Conservation (phyloP, 2,329 filamentous ascomycete genomes). For the Chrysoporthe puriensis region DNA sequence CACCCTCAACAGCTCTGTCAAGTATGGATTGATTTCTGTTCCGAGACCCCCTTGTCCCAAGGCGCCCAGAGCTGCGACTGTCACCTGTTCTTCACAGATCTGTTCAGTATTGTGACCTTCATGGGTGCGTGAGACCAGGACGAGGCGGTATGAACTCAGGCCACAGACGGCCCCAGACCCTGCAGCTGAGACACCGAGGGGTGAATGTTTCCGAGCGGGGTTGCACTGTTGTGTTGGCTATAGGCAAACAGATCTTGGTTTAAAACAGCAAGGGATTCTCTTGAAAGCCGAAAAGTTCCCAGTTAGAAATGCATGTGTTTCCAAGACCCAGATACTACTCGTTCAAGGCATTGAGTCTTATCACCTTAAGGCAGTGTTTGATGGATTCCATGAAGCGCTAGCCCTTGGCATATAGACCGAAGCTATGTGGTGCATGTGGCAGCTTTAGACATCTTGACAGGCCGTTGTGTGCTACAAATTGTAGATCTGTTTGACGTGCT, state of each 20-base stretch:
- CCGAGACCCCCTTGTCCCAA: conserved; percentile 9
- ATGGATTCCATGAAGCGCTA: too few species aligned
- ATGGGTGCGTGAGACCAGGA: background rate
- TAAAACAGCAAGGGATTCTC: background rate
- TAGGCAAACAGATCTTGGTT: too few species aligned
- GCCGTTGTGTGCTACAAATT: background rate
- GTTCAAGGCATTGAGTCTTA: too few species aligned
- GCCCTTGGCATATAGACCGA: too few species aligned
- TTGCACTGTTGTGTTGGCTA: too few species aligned
- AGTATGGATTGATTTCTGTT: conserved; percentile 23
- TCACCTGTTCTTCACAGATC: background rate
- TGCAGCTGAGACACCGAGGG: background rate
- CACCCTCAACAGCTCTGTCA: conserved; percentile 18
- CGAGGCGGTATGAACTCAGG: background rate
- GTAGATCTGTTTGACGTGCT: background rate
- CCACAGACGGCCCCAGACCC: background rate
- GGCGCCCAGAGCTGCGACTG: background rate
- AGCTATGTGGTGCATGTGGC: background rate
- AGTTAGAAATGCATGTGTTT: too few species aligned
- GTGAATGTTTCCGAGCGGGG: background rate
- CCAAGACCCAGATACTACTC: too few species aligned
- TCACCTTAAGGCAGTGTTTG: too few species aligned
- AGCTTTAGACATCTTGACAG: background rate
- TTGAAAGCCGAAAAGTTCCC: too few species aligned
- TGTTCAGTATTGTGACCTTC: background rate